A percentile compares a stretch with the other conserved stretches of the same genome.
Evolutionary conservation across 257 asterid genomes (phyloP).

Genomic region (Solanum pennellii): DNA sequence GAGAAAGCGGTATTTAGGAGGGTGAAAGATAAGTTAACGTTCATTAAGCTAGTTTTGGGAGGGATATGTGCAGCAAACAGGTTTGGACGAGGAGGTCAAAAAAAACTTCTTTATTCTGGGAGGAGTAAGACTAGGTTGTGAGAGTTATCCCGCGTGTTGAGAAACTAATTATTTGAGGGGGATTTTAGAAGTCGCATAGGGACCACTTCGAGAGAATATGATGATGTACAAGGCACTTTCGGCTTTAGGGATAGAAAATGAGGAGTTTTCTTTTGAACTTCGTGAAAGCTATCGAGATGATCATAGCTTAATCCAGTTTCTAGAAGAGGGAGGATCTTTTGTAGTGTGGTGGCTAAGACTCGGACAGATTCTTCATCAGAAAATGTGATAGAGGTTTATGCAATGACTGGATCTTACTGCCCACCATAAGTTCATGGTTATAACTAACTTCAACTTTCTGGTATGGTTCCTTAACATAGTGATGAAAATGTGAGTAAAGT

Average conservation of each 20-base stretch:
- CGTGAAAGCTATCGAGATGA: no score
- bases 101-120: neutral
- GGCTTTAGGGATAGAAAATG: neutral
- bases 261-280: no score
- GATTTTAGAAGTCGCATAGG: neutral
- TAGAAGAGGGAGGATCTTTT: no score
- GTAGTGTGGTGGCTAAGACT: no score
- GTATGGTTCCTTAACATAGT: neutral
- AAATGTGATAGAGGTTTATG: no score
- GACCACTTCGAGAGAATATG: neutral
- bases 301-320: no score
- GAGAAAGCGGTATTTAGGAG: neutral
- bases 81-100: neutral
- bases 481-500: neutral
- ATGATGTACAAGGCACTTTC: neutral
- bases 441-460: neutral
- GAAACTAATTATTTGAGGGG: neutral
- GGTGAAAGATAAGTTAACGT: neutral
- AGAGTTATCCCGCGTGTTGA: neutral
- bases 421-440: no score
- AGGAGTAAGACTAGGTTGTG: neutral
- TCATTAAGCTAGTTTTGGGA: neutral
- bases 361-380: no score
- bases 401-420: no score
- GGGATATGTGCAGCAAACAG: neutral